These are phyloP conservation scores for Epichloe bromicola DNA, from an alignment of 2,329 filamentous ascomycete species.

Conservation along the genomic window DNA sequence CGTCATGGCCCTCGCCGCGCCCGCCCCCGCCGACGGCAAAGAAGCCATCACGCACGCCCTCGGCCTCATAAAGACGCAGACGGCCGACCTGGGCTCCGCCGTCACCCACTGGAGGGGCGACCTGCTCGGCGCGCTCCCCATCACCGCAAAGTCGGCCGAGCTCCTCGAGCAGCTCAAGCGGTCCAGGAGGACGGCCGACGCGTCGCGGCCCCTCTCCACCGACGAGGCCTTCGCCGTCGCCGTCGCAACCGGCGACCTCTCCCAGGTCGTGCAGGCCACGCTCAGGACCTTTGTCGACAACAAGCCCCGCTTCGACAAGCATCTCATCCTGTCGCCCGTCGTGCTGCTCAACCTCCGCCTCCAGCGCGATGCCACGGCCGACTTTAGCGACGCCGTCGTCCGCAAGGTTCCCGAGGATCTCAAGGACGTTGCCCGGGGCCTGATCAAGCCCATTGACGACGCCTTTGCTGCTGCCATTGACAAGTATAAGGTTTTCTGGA, in stretches of 20 bases:
- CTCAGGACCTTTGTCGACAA: slow-evolving; percentile 24
- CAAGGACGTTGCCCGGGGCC: slow-evolving; percentile 17
- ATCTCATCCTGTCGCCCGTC: slow-evolving; percentile 28
- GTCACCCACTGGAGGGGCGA: slow-evolving; percentile 26
- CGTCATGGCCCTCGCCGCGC: slow-evolving; percentile 3
- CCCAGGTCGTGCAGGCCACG: slow-evolving; percentile 23
- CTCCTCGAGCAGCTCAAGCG: slow-evolving; percentile 28
- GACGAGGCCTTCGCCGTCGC: slow-evolving; percentile 27
- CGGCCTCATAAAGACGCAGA: slow-evolving; percentile 19
- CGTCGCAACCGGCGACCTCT: slow-evolving; percentile 21
- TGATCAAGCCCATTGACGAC: slow-evolving; percentile 25
- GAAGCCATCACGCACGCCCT: slow-evolving; percentile 15
- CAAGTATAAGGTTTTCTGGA: slow-evolving; percentile 3
- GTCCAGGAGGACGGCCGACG: slow-evolving; percentile 23
- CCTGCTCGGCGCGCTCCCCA: slow-evolving; percentile 25
- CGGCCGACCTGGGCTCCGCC: slow-evolving; percentile 20
- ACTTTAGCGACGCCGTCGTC: slow-evolving; percentile 24
- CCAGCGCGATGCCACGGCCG: slow-evolving; percentile 26
- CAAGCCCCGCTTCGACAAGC: slow-evolving; percentile 31
- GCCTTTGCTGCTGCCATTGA: slow-evolving; percentile 25
- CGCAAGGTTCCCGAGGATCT: slow-evolving; percentile 26
- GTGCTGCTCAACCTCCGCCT: slow-evolving; percentile 29
- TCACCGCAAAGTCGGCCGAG: slow-evolving; percentile 23
- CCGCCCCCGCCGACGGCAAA: slow-evolving; percentile 2
- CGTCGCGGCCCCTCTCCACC: slow-evolving; percentile 24